phyloP scores from a whole-genome alignment of 768 basidiomycete species.

The Podaxis sp. region DNA sequence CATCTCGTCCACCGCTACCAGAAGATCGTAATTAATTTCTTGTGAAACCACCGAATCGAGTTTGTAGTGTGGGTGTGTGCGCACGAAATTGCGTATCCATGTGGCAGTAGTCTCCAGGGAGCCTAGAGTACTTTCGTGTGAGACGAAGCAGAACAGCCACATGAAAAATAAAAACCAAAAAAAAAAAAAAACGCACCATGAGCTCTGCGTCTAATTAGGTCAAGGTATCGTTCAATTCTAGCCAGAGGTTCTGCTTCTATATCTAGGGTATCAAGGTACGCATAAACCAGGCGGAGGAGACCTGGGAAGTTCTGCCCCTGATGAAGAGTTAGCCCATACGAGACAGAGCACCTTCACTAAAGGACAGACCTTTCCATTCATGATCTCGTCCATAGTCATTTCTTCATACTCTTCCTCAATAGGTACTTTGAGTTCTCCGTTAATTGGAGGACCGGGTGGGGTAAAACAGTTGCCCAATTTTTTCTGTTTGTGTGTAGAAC shows the following conservation, averaged over 20 bases:
- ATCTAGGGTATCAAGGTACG: slow-evolving; percentile 85
- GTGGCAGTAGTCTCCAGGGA: slow-evolving; percentile 80
- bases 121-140: slow-evolving; percentile 37
- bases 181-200: slow-evolving; percentile 50
- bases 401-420: slow-evolving; percentile 87
- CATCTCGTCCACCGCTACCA: slow-evolving; percentile 89
- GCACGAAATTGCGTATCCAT: slow-evolving; percentile 93
- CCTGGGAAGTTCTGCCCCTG: slow-evolving; percentile 72
- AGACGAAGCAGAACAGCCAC: not conserved
- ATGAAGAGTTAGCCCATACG: not conserved
- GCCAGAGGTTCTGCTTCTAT: slow-evolving; percentile 53
- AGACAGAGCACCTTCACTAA: not conserved
- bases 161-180: not conserved
- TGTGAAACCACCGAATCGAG: slow-evolving; percentile 88
- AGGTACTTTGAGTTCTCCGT: slow-evolving; percentile 25
- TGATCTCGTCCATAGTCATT: slow-evolving; percentile 88
- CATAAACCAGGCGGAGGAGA: slow-evolving; percentile 72
- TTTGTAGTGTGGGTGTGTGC: slow-evolving; percentile 86
- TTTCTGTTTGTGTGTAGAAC: slow-evolving; percentile 49
- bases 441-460: slow-evolving; percentile 41
- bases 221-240: slow-evolving; percentile 73
- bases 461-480: slow-evolving; percentile 73
- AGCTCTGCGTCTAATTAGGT: slow-evolving; percentile 73
- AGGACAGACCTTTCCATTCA: slow-evolving; percentile 78
- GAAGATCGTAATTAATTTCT: slow-evolving; percentile 92